A percentile compares a stretch with the other conserved stretches of the same genome.
Evolutionary conservation across 345 rosid species (phyloP).

Genomic region (Murraya paniculata): DNA sequence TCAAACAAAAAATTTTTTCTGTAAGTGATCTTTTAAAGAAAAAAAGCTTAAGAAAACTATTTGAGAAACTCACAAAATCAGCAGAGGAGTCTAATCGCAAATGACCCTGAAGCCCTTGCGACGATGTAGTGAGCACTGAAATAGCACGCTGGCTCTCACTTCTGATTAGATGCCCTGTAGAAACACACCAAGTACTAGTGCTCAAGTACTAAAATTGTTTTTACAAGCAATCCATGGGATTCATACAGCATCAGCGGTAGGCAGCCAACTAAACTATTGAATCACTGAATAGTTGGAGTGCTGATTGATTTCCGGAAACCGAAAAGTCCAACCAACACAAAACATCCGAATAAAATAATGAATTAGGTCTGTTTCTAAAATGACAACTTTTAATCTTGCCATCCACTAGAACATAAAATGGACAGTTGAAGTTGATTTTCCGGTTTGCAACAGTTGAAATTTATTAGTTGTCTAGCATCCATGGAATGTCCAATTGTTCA

Average conservation of each 20-base stretch:
- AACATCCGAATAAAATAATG: slow-evolving; percentile 36
- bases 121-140: slow-evolving; percentile 46
- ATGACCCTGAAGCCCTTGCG: slow-evolving; percentile 30
- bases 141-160: slow-evolving; percentile 49
- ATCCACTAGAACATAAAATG: slow-evolving; percentile 22
- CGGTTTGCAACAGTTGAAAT: slow-evolving; percentile 24
- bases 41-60: background rate
- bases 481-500: slow-evolving; percentile 14
- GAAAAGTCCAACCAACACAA: slow-evolving; percentile 34
- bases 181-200: slow-evolving; percentile 26
- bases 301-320: slow-evolving; percentile 34
- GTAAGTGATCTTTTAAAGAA: too few relatives aligned
- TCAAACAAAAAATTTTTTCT: background rate
- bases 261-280: slow-evolving; percentile 40
- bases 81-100: slow-evolving; percentile 20
- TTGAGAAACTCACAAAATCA: slow-evolving; percentile 32
- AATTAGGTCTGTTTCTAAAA: slow-evolving; percentile 28
- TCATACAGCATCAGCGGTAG: slow-evolving; percentile 30
- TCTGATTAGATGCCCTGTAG: slow-evolving; percentile 46
- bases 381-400: slow-evolving; percentile 21
- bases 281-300: slow-evolving; percentile 40
- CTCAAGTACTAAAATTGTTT: slow-evolving; percentile 22
- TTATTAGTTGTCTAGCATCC: slow-evolving; percentile 25
- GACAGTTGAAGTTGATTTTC: slow-evolving; percentile 21
- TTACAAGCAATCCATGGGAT: background rate